phyloP scores from a whole-genome alignment of 768 basidiomycete species.

The Agaricus blazei region DNA sequence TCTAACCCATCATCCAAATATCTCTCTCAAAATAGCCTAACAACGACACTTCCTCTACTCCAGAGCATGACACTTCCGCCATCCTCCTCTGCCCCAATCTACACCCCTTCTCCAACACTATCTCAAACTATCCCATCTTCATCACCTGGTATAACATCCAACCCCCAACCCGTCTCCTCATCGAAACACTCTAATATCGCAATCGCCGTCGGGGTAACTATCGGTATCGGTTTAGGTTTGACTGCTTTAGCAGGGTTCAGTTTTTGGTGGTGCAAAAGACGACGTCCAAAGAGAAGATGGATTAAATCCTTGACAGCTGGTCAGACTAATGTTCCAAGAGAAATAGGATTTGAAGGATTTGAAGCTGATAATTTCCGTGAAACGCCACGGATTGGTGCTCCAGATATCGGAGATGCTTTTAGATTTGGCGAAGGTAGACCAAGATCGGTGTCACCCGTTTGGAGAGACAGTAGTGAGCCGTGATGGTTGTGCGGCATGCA shows the following conservation, averaged over 20 bases:
- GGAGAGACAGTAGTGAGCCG: not conserved
- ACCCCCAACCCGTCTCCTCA: not conserved
- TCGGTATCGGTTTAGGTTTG: slow-evolving; percentile 6
- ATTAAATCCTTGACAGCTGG: not conserved
- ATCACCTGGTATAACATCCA: not conserved
- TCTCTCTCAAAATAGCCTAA: not conserved
- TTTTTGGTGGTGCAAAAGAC: slow-evolving; percentile 5
- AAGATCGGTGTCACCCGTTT: not conserved
- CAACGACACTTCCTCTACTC: slow-evolving; percentile 2
- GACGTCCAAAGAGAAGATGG: not conserved
- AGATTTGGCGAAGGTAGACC: not conserved
- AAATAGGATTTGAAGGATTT: not conserved
- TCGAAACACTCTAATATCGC: slow-evolving; percentile 1
- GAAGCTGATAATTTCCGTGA: not conserved
- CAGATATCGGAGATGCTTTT: not conserved
- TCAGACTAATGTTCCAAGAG: not conserved
- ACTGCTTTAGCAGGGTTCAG: not conserved
- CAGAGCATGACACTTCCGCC: slow-evolving; percentile 8
- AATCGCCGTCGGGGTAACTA: slow-evolving; percentile 4
- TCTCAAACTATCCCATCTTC: not conserved
- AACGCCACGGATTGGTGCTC: not conserved
- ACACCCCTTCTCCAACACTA: slow-evolving; percentile 1
- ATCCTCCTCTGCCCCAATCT: slow-evolving; percentile 6
- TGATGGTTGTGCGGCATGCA: no score
- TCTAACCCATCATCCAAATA: not conserved